These are phyloP conservation scores for Breynia disticha DNA, from an alignment of 441 rosid genomes.

Conservation along the genomic window DNA sequence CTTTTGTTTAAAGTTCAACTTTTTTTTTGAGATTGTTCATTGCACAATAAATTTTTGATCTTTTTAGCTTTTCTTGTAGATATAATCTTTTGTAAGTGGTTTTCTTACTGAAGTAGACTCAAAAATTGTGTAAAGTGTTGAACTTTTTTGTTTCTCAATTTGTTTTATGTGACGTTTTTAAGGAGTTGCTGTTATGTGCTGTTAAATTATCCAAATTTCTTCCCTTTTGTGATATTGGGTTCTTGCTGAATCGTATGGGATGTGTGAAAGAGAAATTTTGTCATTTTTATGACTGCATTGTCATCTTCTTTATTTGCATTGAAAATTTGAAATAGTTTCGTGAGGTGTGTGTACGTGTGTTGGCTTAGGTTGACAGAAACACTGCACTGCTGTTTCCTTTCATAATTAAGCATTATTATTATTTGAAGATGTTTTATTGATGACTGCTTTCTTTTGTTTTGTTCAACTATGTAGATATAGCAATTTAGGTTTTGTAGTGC, in stretches of 20 bases:
- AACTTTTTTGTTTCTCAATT: neutral
- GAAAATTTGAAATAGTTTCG: too few relatives aligned
- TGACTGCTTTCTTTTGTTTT: neutral
- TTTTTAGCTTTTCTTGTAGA: neutral
- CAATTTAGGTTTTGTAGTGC: slow-evolving; percentile 6
- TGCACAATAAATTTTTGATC: neutral
- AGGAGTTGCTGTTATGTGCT: neutral
- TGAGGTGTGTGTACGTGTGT: too few relatives aligned
- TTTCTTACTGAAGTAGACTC: neutral
- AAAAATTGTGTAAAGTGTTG: neutral
- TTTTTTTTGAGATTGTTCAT: neutral
- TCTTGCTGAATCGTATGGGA: neutral
- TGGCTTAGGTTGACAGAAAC: too few relatives aligned
- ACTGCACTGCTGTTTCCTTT: too few relatives aligned
- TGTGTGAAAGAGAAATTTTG: neutral
- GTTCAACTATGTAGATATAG: slow-evolving; percentile 9
- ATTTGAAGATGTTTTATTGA: neutral
- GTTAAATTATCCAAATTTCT: neutral
- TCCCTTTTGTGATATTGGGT: neutral
- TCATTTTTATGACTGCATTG: neutral
- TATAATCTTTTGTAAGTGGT: neutral
- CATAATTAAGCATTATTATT: neutral
- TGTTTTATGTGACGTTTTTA: neutral
- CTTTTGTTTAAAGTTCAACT: neutral
- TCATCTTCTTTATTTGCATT: neutral